Conservation (phyloP, 805 yeast genomes). For the Wickerhamomyces queroliae region DNA sequence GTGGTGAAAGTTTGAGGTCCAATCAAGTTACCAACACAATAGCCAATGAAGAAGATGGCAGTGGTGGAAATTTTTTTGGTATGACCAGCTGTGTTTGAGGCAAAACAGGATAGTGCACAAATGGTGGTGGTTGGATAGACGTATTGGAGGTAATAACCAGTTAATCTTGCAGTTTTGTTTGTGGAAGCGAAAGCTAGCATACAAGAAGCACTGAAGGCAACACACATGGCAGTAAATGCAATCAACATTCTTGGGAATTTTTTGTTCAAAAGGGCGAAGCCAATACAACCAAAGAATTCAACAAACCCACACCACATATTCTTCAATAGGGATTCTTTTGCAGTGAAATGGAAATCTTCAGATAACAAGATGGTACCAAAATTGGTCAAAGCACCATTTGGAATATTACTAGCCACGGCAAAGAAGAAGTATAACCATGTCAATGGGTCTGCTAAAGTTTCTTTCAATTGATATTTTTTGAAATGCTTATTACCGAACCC, state of each 20-base stretch:
- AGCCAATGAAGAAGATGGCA: conserved; percentile 53
- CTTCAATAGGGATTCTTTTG: conserved; percentile 18
- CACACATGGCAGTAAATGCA: conserved; percentile 21
- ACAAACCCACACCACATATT: conserved; percentile 25
- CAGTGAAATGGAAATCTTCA: conserved; percentile 17
- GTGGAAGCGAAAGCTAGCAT: conserved; percentile 24
- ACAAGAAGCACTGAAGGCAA: conserved; percentile 23
- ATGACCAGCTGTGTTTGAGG: conserved; percentile 57
- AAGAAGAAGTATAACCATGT: conserved; percentile 33
- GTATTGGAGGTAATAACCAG: conserved; percentile 3
- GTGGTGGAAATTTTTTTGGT: conserved; percentile 59
- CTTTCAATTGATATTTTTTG: conserved; percentile 32
- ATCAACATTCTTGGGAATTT: conserved; percentile 20
- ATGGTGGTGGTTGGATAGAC: conserved; percentile 25
- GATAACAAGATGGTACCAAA: conserved; percentile 36
- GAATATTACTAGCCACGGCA: conserved; percentile 27
- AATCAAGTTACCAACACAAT: conserved; percentile 57
- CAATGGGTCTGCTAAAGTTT: conserved; percentile 34
- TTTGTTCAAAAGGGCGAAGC: conserved; percentile 10
- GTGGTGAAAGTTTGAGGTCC: conserved; percentile 66
- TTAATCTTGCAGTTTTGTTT: conserved; percentile 5
- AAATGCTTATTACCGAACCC: conserved; percentile 36
- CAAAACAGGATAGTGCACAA: conserved; percentile 26
- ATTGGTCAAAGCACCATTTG: conserved; percentile 42
- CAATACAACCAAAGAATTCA: conserved; percentile 19